Conservation (phyloP, 139 green algal species). For the Pedinophyceae sp. region DNA sequence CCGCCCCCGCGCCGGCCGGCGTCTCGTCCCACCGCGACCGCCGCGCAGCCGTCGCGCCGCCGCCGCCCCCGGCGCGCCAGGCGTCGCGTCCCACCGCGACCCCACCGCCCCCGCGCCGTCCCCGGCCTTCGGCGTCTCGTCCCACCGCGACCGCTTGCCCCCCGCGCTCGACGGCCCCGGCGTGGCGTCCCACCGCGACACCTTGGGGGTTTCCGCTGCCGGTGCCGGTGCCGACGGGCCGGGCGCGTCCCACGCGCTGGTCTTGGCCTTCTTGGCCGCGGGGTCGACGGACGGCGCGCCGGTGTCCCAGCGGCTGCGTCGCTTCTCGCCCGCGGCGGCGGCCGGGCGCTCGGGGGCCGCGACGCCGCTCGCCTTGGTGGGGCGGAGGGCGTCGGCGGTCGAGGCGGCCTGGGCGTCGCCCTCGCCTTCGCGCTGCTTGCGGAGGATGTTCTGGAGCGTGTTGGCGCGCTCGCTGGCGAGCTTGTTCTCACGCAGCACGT, state of each 20-base stretch:
- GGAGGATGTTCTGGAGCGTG: conserved; percentile 75
- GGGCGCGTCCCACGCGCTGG: no score
- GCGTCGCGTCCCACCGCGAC: conserved; percentile 6
- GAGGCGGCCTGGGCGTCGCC: conserved; percentile 1
- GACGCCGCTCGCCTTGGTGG: conserved; percentile 33
- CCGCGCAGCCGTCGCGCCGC: conserved; percentile 15
- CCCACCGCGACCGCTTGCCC: conserved; percentile 8
- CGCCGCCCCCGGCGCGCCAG: conserved; percentile 4
- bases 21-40: conserved; percentile 74
- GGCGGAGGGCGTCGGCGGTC: conserved; percentile 8
- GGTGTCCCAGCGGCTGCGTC: no score
- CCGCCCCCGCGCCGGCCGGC: conserved; percentile 22
- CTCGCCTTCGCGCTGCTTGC: conserved; percentile 35
- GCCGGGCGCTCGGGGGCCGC: conserved; percentile 10
- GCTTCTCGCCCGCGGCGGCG: conserved; percentile 25
- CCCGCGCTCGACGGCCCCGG: background rate
- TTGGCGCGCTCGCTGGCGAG: conserved; percentile 76
- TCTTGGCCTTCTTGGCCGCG: no score
- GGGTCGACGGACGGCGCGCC: no score
- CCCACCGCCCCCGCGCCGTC: conserved; percentile 18
- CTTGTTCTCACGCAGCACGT: conserved; percentile 69
- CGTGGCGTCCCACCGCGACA: background rate
- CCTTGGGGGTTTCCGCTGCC: no score
- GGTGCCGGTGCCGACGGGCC: no score
- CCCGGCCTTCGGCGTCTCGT: conserved; percentile 7